Base-by-base conservation (phyloP, 2,329 filamentous ascomycete genomes). In the Cordyceps fumosorosea region DNA sequence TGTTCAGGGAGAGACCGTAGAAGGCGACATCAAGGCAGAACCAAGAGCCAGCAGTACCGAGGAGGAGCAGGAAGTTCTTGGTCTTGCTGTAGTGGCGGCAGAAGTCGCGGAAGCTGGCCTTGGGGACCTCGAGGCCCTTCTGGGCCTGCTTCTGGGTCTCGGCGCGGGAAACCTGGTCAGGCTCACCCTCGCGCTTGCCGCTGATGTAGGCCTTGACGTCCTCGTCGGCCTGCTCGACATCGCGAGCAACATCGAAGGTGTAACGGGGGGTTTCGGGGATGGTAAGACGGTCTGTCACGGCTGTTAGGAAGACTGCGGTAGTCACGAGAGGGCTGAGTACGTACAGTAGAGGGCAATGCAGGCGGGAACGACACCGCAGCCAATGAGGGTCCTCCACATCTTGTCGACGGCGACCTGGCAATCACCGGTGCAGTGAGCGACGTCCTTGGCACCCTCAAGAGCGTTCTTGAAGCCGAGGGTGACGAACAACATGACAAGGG, bases 231-330 rank as follows among this genome's bases (percentile, higher is more conserved):
- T 91, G 87, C 68, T 90, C 84, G 45, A 91, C 81, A 69, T 95
- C 89, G 50, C 85, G 86, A 56, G 85, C 82, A 24, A 95, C 84
- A 71, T 95, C 90, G 68, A 95, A 93, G 32, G 91, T 95, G 77
- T 95, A 96, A 32, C 91, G 89, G 58, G 91, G 90, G 40, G 90
- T 93, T 77, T 96, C 91, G 26, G 91, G 91, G 66, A 96, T 93
- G 58, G 90, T 95, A 4, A 95, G 78, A 69, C 88, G 87, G 69
- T 76, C 74, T 76, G 18, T 14, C 6, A 12, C 7, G 29, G 20
- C n/a, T 10, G 40, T 52, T 12, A 60, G 48, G 16, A 32, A 20
- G 11, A 10, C 12, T 22, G 56, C 2, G 6, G 5, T 22, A 34
- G 14, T 29, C 40, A 18, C 6, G 1, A n/a, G 5, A 26, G n/a